Conservation (phyloP, 306 rosid genomes). For the Begonia fuchsioides region DNA sequence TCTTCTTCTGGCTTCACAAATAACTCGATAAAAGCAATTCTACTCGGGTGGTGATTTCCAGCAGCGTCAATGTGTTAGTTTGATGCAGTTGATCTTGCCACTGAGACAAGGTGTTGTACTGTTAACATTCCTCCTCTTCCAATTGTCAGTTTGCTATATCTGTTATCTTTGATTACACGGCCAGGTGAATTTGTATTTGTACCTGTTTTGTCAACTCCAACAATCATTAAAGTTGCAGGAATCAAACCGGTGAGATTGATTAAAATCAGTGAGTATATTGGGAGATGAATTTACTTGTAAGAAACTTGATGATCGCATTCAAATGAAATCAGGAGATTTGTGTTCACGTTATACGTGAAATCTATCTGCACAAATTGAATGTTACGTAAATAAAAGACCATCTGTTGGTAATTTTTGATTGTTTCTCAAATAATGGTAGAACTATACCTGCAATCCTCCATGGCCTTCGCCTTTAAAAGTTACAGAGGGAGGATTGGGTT, state of each 20-base stretch:
- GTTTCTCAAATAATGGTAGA: constrained; percentile 9
- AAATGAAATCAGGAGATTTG: constrained; percentile 75
- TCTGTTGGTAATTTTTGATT: neutral
- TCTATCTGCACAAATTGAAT: constrained; percentile 39
- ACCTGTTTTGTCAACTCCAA: constrained; percentile 25
- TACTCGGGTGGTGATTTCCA: constrained; percentile 60
- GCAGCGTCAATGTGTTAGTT: constrained; percentile 49
- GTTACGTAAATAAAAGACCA: too few relatives aligned
- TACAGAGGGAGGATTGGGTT: constrained; percentile 69
- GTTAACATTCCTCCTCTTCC: constrained; percentile 92
- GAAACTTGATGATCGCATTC: too few relatives aligned
- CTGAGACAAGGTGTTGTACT: constrained; percentile 87
- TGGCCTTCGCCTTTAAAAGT: constrained; percentile 87
- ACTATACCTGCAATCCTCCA: constrained; percentile 73
- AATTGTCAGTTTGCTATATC: constrained; percentile 83
- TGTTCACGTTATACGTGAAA: constrained; percentile 58
- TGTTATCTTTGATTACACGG: constrained; percentile 66
- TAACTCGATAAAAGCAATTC: constrained; percentile 78
- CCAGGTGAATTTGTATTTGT: constrained; percentile 72
- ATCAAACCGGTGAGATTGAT: neutral
- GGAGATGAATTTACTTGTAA: constrained; percentile 27
- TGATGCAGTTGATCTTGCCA: constrained; percentile 34
- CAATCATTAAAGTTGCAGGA: constrained; percentile 6
- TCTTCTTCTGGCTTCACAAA: constrained; percentile 74
- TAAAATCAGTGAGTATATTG: neutral